Conservation (phyloP, 306 rosid species). For the peach (Prunus persica) region Prunus_persica_NCBIv2 NC_034011.1:3745501-3746000, state of each 20-base stretch:
- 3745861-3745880: constrained; percentile 92
- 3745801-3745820: background rate
- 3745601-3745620: too few species aligned
- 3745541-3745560: too few species aligned
- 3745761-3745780: background rate
- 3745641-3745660: background rate
- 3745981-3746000: constrained; percentile 85
- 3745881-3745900: constrained; percentile 95
- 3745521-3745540: too few species aligned
- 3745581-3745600: too few species aligned
- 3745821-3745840: background rate
- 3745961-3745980: constrained; percentile 82
- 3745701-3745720: constrained; percentile 1
- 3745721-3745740: constrained; percentile 3
- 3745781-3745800: background rate
- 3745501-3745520: too few species aligned
- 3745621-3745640: background rate
- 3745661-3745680: background rate
- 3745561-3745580: too few species aligned
- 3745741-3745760: constrained; percentile 47
- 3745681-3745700: constrained; percentile 12
- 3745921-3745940: constrained; percentile 71
- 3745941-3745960: constrained; percentile 80
- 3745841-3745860: constrained; percentile 57
- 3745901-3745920: constrained; percentile 78